These are phyloP conservation scores for Fusarium aywerte DNA, from an alignment of 2,329 filamentous ascomycete genomes.

Conservation along the genomic window DNA sequence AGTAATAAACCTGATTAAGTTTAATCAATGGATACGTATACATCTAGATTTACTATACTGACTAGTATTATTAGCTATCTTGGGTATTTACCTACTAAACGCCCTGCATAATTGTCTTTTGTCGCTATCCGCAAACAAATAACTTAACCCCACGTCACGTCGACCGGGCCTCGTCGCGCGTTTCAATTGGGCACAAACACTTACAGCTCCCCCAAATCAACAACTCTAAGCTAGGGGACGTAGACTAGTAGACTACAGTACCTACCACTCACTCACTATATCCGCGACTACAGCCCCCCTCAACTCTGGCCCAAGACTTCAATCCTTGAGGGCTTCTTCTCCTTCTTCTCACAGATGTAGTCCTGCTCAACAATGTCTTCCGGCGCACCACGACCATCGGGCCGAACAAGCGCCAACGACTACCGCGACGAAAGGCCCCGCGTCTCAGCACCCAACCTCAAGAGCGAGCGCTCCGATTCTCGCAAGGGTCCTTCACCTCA, in stretches of 20 bases:
- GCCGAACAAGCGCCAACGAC: slow-evolving; percentile 57
- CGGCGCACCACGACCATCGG: slow-evolving; percentile 55
- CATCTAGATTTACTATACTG: neutral
- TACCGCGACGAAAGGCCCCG: slow-evolving; percentile 52
- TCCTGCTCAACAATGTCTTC: slow-evolving; percentile 55
- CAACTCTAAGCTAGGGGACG: slow-evolving; percentile 8
- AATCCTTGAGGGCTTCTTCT: slow-evolving; percentile 1
- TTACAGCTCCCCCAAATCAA: slow-evolving; percentile 38
- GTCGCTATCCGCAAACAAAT: slow-evolving; percentile 3
- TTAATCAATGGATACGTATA: neutral
- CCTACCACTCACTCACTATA: neutral
- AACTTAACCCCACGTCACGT: slow-evolving; percentile 41
- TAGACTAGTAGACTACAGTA: neutral
- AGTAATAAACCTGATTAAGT: neutral
- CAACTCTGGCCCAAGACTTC: neutral
- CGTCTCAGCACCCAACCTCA: slow-evolving; percentile 47
- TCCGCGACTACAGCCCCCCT: slow-evolving; percentile 5
- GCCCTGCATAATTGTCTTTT: neutral
- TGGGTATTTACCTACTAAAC: neutral
- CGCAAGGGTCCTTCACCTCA: slow-evolving; percentile 52
- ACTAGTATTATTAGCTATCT: neutral
- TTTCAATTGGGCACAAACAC: slow-evolving; percentile 47
- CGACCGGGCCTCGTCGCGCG: slow-evolving; percentile 30
- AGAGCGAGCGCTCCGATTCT: slow-evolving; percentile 52
- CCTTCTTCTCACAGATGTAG: slow-evolving; percentile 53